Base-by-base conservation (phyloP, 495 filamentous ascomycete genomes). In the Evernia prunastri region DNA sequence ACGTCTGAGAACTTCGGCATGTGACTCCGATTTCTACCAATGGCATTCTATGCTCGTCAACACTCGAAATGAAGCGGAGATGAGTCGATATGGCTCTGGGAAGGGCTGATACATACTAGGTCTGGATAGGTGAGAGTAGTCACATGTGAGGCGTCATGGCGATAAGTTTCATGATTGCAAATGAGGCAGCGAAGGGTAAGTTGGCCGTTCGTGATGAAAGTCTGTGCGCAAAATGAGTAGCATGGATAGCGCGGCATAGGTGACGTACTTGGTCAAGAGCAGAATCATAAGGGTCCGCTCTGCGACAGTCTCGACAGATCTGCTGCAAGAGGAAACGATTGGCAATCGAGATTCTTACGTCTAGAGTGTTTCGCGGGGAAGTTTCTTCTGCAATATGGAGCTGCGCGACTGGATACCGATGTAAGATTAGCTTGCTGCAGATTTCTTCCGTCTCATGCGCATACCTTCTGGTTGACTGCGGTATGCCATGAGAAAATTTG, bases 401-500 rank as follows among this genome's bases (percentile, higher is more conserved):
- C 25, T 81, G 86, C 11, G 81, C 82, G 31, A 90, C 88, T 85
- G 61, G 23, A 59, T 11, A 45, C 31, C 40, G 15, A 70, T 29
- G 60, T 27, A 17, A 18, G 29, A 5, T 65, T n/a, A 39, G 53
- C 39, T 57, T 10, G n/a, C 33, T 54, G 11, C 42, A 42, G 40
- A n/a, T 33, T 33, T 23, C 31, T 5, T 59, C 37, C 9, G 27
- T 36, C 18, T n/a, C 37, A 29, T 18, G 23, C 63, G 47, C 72
- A 51, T 68, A 85, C 85, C 84, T 73, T 90, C 85, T 1, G 88
- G 84, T 59, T 87, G 85, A 67, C 84, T 87, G 71, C 89, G 89
- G 67, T 97, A 87, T 0, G 92, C 88, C 75, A 91, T 94, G 42
- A 97, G 76, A 67, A 99, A 84, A 71, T 99, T 99, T 1, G 93